Base-by-base conservation (phyloP, 345 rosid genomes). In the Acer negundo region DNA sequence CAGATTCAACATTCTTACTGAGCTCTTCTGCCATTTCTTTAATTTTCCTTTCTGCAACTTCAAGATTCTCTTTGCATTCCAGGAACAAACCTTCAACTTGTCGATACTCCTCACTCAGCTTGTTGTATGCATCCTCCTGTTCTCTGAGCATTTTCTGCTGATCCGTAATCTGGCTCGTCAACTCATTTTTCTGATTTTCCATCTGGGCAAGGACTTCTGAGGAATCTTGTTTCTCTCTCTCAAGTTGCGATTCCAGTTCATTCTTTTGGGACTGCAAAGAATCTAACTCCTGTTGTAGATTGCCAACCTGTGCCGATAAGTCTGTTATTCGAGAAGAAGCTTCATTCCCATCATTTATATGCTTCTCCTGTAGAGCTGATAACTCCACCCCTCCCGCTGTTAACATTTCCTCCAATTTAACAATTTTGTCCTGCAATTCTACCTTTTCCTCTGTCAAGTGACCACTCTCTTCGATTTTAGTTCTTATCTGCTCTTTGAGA, bases 201-300 rank as follows among this genome's bases (percentile, higher is more conserved):
- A 87, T 12, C 59, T 84, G 81, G 38, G 72, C 64, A 46, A 88
- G 80, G 58, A 84, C 82, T 72, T 63, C 87, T 10, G 84, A 75
- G 72, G 75, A 78, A 79, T 91, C 92, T 44, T 82, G 86, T 77
- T 79, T 89, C 83, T 84, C 93, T 76, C 81, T 79, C 71, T 88
- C 91, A 0, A 87, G 86, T 72, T 86, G 89, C 66, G 80, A 72
- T 78, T 83, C 84, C 66, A 86, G 72, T 65, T 86, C 80, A 15
- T 62, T 82, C 80, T 77, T 90, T 79, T 87, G 82, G 26, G 47
- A 74, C 79, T 70, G 86, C 67, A 88, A 79, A 28, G 85, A 82
- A 75, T 86, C 87, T 80, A 87, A 74, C 76, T 90, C 93, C 79
- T 73, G 85, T 69, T 85, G 84, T 82, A 89, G 85, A 83, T 67